Percentiles rank a stretch among this genome's conserved stretches.
phyloP scores from a whole-genome alignment of 192 early-diverging fungal genomes.

The Coemansia sp. region DNA sequence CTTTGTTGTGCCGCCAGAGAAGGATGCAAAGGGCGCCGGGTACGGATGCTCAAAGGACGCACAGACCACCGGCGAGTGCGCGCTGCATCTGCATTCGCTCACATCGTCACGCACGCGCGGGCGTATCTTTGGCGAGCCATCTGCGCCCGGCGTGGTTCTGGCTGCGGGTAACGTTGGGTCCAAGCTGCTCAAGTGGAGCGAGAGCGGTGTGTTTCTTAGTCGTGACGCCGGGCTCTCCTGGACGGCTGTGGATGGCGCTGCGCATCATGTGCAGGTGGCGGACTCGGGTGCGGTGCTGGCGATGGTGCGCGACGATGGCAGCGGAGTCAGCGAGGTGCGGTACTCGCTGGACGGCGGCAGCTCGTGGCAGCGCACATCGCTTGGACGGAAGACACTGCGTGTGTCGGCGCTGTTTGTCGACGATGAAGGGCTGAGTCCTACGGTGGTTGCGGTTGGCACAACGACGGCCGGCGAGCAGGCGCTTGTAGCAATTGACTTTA shows the following conservation, averaged over 20 bases:
- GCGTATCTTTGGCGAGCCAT: slow-evolving; percentile 68
- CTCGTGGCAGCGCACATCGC: slow-evolving; percentile 61
- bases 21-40: slow-evolving; percentile 57
- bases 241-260: slow-evolving; percentile 63
- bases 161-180: slow-evolving; percentile 88
- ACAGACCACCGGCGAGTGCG: slow-evolving; percentile 61
- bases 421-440: slow-evolving; percentile 73
- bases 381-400: slow-evolving; percentile 56
- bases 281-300: slow-evolving; percentile 82
- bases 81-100: slow-evolving; percentile 85
- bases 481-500: slow-evolving; percentile 76
- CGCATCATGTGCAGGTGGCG: slow-evolving; percentile 83
- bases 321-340: slow-evolving; percentile 56
- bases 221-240: slow-evolving; percentile 83
- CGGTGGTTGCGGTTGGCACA: slow-evolving; percentile 65
- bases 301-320: slow-evolving; percentile 61
- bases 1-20: slow-evolving; percentile 64
- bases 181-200: slow-evolving; percentile 66
- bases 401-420: slow-evolving; percentile 75
- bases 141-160: slow-evolving; percentile 83
- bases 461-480: slow-evolving; percentile 37
- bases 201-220: slow-evolving; percentile 86
- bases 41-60: slow-evolving; percentile 59
- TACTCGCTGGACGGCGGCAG: slow-evolving; percentile 81
- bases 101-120: slow-evolving; percentile 70